phyloP scores from a whole-genome alignment of 2,329 filamentous ascomycete genomes.

The Geosmithia flava region DNA sequence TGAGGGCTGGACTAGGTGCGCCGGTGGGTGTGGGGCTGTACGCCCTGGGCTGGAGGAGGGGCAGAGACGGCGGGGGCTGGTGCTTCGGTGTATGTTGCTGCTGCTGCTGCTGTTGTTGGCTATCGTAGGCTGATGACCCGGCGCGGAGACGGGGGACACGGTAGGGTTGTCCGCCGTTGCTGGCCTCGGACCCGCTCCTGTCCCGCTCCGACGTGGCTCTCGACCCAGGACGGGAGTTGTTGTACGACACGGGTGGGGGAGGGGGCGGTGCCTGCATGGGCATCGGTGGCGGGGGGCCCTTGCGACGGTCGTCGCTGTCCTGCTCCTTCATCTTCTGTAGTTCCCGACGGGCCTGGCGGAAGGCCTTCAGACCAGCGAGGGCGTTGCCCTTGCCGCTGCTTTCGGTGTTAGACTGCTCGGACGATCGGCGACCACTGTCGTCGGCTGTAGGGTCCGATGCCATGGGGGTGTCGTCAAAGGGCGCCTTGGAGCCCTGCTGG shows the following conservation, averaged over 20 bases:
- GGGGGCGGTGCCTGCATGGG: slow-evolving; percentile 3
- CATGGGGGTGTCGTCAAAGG: not conserved
- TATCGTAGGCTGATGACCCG: slow-evolving; percentile 21
- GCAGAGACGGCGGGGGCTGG: not conserved
- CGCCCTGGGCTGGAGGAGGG: not conserved
- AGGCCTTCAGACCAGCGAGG: slow-evolving; percentile 41
- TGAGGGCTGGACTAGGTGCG: slow-evolving; percentile 5
- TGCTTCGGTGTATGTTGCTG: too few species aligned
- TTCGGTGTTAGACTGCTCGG: slow-evolving; percentile 8
- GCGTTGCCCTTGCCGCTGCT: slow-evolving; percentile 10
- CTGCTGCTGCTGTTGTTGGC: not conserved
- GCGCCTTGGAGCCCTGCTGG: not conserved
- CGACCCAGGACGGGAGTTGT: slow-evolving; percentile 19
- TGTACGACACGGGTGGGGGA: slow-evolving; percentile 30
- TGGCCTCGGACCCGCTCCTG: slow-evolving; percentile 43
- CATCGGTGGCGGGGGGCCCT: slow-evolving; percentile 18
- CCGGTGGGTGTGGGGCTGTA: not conserved
- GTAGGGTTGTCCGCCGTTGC: slow-evolving; percentile 27
- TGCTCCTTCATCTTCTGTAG: slow-evolving; percentile 42
- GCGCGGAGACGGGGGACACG: slow-evolving; percentile 27
- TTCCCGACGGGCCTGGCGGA: slow-evolving; percentile 44
- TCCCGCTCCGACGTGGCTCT: slow-evolving; percentile 29
- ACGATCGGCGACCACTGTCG: not conserved
- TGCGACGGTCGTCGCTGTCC: slow-evolving; percentile 22
- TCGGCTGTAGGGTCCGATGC: not conserved